Evolutionary conservation across 2,329 filamentous ascomycete genomes (phyloP), one percentile per base, ranked within the genome.

Genomic region (Penicillium olsonii): DNA sequence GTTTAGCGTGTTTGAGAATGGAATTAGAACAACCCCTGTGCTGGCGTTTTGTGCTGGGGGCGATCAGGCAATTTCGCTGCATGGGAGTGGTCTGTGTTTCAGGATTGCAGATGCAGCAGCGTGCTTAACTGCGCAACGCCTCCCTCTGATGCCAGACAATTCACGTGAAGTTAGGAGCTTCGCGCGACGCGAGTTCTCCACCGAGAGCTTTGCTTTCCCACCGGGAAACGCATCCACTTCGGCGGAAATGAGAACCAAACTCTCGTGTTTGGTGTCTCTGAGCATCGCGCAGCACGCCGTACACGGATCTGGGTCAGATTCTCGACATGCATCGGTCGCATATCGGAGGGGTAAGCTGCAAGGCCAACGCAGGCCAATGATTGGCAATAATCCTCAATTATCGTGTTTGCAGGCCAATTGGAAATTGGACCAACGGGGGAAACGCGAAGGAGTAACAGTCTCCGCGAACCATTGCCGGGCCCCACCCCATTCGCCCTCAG

Each of bases 21-120:
- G 47, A 37, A 38, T 38, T 51, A 56, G 42, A 48, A 46, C 17
- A 42, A 53, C 42, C 48, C 43, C 50, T 45, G 48, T 40, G 53
- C 48, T 55, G 48, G 42, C 37, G 37, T 14, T 19, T n/a, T n/a
- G n/a, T n/a, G n/a, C n/a, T n/a, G n/a, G 44, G 43, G 46, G 37
- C 46, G 60, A 62, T 63, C 60, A 45, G 40, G 49, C 38, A 62
- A 62, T 61, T 57, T 60, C 50, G 17, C 53, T 47, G 35, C 37
- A 52, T 45, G 46, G 52, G 47, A 54, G 38, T 50, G 44, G 37
- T 48, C 14, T 33, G 50, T 53, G 57, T 61, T 62, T 63, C 54
- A 57, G 47, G 37, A 39, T 48, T 56, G 54, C 47, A 57, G 54
- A 38, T 52, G 48, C 49, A 42, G 43, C 19, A 29, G 18, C 31